Evolutionary conservation across 2,329 filamentous ascomycete species (phyloP), one percentile per base, ranked within the genome.

Genomic region (Xylariaceae sp.): DNA sequence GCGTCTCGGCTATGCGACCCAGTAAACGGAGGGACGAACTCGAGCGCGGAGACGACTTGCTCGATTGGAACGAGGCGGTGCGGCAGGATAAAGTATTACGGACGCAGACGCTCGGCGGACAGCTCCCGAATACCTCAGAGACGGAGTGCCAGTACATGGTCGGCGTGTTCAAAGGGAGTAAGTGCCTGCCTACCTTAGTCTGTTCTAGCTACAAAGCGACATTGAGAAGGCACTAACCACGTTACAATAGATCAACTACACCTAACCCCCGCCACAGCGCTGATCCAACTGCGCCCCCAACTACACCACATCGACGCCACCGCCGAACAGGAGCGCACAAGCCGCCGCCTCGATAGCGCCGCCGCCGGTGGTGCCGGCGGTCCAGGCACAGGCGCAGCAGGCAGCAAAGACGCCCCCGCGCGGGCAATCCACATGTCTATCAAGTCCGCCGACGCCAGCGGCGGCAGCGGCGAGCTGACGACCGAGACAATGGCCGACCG

Each of bases 281-380:
- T 95, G 36, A 86, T 95, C 34, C 88, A 95, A 63, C 82, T 98
- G 61, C 86, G 91, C 4, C 90, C 93, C 0, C 88, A 96, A 61
- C 86, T 95, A 50, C 89, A 95, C 67, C 90, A 97, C 68, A 76
- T 97, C 55, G 93, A 97, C 67, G 92, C 93, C 3, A 69, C 82
- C 37, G 75, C 84, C 37, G 89, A 96, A 58, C 77, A 88, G 45
- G 81, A 86, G 27, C 79, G 79, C 34, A 56, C 58, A n/a, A 62
- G 67, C 12, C 60, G 64, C 11, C 65, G 67, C 39, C 67, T 69
- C 27, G 59, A 70, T 63, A 59, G 51, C 37, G 58, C 61, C 21
- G 50, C 34, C 22, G 39, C 45, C n/a, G 22, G 42, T 11, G 54
- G 55, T 7, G 62, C 59, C 4, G 50, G 67, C 57, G 57, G 62